Conservation (phyloP, 495 filamentous ascomycete species). For the Xanthoparmelia taractica region DNA sequence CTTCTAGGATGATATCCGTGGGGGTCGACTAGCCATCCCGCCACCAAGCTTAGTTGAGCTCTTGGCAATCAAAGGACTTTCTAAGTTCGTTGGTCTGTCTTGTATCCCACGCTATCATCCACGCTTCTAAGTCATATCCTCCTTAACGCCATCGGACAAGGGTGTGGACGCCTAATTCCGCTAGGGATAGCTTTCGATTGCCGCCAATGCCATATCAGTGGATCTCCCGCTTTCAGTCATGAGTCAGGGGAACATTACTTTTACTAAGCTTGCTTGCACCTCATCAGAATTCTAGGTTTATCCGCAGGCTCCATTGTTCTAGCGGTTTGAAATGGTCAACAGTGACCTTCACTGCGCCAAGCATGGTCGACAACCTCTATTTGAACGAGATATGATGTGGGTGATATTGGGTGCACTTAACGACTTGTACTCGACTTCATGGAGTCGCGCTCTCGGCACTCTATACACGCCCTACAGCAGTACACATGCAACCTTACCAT, state of each 20-base stretch:
- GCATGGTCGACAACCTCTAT: neutral
- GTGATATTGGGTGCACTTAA: neutral
- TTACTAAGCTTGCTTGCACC: neutral
- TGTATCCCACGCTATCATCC: neutral
- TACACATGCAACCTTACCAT: neutral
- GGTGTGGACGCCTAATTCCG: neutral
- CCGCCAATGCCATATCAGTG: neutral
- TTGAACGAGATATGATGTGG: neutral
- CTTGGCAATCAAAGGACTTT: neutral
- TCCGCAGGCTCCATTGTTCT: neutral
- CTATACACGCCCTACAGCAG: neutral
- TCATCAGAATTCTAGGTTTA: neutral
- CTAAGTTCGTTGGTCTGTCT: neutral
- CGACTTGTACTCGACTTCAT: neutral
- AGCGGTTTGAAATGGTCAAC: neutral
- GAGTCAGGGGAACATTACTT: neutral
- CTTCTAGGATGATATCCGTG: conserved; percentile 6
- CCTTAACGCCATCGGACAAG: neutral
- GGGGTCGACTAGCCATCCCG: neutral
- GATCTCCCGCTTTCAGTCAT: neutral
- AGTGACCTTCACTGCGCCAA: neutral
- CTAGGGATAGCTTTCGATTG: neutral
- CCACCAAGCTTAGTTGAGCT: neutral
- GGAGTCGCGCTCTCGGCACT: neutral
- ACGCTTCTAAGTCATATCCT: neutral